Percentiles rank a stretch among this genome's conserved stretches.
Conservation (phyloP, 257 asterid species). For the Ophiorrhiza pumila region DNA sequence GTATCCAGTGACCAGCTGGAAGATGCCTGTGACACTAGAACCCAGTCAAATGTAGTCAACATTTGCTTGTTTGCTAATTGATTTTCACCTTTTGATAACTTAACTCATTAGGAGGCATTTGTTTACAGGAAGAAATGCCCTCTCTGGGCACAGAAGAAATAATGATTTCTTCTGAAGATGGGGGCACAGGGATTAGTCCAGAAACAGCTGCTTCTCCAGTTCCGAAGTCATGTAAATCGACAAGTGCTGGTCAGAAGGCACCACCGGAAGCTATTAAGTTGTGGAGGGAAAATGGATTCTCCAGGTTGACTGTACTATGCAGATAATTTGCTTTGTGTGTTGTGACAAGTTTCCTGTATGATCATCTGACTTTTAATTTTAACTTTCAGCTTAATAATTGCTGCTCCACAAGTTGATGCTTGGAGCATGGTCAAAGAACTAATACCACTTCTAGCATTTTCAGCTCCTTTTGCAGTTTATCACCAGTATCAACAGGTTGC, state of each 20-base stretch:
- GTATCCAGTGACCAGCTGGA: slow-evolving; percentile 35
- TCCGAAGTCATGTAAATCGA: slow-evolving; percentile 35
- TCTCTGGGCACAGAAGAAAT: slow-evolving; percentile 34
- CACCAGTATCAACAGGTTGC: slow-evolving; percentile 90
- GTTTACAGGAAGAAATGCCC: slow-evolving; percentile 44
- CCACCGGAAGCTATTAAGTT: slow-evolving; percentile 45
- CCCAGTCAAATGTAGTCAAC: slow-evolving; percentile 41
- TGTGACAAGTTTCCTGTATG: background rate
- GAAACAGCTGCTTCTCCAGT: slow-evolving; percentile 35
- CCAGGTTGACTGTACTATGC: slow-evolving; percentile 50
- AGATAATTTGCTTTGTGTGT: background rate
- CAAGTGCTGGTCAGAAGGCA: slow-evolving; percentile 76
- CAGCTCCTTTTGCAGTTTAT: slow-evolving; percentile 93
- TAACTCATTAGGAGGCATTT: slow-evolving; percentile 3
- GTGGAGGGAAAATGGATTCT: slow-evolving; percentile 90
- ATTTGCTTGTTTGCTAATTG: slow-evolving; percentile 11
- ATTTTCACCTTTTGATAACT: slow-evolving; percentile 1
- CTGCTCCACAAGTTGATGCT: slow-evolving; percentile 78
- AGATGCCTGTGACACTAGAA: slow-evolving; percentile 26
- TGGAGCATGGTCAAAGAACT: slow-evolving; percentile 77
- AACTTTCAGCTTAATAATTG: slow-evolving; percentile 67
- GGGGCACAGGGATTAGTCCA: slow-evolving; percentile 31
- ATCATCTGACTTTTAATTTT: slow-evolving; percentile 13
- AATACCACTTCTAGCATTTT: slow-evolving; percentile 74
- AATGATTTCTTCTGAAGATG: slow-evolving; percentile 23